Conservation (phyloP, 2,329 filamentous ascomycete genomes). For the Leptosphaerulina australis region DNA sequence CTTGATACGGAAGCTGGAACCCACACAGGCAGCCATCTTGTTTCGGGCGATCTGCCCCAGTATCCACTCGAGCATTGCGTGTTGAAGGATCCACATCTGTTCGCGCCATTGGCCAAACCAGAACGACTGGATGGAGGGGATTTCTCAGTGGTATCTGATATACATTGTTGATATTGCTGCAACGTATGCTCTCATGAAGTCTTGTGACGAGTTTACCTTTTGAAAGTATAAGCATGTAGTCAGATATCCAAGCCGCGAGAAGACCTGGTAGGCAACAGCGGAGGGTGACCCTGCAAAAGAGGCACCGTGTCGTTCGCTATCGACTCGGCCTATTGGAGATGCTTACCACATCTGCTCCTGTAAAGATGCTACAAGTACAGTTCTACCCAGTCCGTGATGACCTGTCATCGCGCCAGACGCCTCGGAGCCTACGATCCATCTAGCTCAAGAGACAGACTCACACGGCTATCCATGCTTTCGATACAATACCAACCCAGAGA, state of each 20-base stretch:
- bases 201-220: neutral
- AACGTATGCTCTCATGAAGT: neutral
- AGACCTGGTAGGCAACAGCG: slow-evolving; percentile 3
- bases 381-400: neutral
- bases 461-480: slow-evolving; percentile 16
- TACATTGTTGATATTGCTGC: neutral
- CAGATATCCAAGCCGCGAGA: neutral
- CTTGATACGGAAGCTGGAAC: slow-evolving; percentile 23
- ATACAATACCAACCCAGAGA: slow-evolving; percentile 12
- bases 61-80: slow-evolving; percentile 29
- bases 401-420: slow-evolving; percentile 8
- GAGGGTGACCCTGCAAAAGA: neutral
- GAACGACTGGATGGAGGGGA: neutral
- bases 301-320: neutral
- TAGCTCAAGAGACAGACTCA: neutral
- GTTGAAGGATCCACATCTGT: slow-evolving; percentile 29
- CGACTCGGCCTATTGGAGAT: neutral
- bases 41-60: slow-evolving; percentile 34
- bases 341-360: neutral
- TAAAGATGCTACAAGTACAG: slow-evolving; percentile 5
- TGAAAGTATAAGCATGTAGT: neutral
- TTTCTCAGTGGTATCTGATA: neutral
- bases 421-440: slow-evolving; percentile 4
- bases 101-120: slow-evolving; percentile 18
- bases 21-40: slow-evolving; percentile 38